Percentiles rank a stretch among this genome's conserved stretches.
Evolutionary conservation across 805 yeast species (phyloP).

Genomic region (Candida xyloterini): DNA sequence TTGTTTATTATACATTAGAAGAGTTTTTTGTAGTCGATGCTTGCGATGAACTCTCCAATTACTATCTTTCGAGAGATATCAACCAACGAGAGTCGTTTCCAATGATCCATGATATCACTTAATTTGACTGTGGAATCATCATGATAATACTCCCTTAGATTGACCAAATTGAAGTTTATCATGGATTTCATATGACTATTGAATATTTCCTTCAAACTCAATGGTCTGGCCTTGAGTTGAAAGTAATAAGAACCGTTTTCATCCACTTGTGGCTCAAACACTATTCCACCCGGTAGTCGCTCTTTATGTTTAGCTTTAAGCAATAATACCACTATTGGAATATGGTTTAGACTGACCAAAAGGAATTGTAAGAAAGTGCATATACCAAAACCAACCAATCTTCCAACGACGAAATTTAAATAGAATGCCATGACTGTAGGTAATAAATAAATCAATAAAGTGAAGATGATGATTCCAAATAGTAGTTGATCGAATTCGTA

Average conservation of each 20-base stretch:
- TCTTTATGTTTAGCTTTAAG: constrained; percentile 77
- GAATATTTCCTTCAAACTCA: constrained; percentile 27
- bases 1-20: constrained; percentile 21
- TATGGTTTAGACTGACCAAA: constrained; percentile 69
- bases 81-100: constrained; percentile 25
- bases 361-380: constrained; percentile 55
- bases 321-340: constrained; percentile 81
- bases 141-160: constrained; percentile 17
- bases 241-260: constrained; percentile 13
- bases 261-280: constrained; percentile 26
- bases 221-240: constrained; percentile 26
- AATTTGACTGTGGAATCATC: constrained; percentile 4
- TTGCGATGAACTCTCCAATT: constrained; percentile 29
- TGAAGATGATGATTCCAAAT: constrained; percentile 84
- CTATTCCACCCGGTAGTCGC: constrained; percentile 53
- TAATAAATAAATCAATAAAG: constrained; percentile 68
- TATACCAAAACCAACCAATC: constrained; percentile 48
- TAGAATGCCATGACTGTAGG: constrained; percentile 92
- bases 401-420: constrained; percentile 59
- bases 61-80: constrained; percentile 22
- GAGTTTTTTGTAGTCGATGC: constrained; percentile 31
- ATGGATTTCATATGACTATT: constrained; percentile 30
- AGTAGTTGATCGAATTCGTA: constrained; percentile 85
- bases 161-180: constrained; percentile 28
- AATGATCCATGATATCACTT: constrained; percentile 23